These are phyloP conservation scores for Rhodofomes roseus DNA, from an alignment of 1,284 basidiomycete genomes.

Conservation along the genomic window DNA sequence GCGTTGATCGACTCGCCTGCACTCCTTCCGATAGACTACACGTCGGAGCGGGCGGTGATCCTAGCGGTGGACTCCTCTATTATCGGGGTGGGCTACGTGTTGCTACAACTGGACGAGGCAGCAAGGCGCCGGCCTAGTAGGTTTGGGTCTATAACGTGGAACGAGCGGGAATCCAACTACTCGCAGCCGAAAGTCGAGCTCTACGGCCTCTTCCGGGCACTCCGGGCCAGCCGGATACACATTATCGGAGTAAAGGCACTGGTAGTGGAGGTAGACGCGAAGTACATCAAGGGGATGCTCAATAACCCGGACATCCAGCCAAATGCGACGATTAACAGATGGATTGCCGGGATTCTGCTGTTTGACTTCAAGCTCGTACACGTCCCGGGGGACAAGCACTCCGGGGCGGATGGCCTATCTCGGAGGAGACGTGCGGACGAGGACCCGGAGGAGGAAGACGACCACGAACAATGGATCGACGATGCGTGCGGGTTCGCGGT, in stretches of 20 bases:
- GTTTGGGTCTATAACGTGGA: constrained; percentile 32
- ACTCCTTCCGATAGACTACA: constrained; percentile 46
- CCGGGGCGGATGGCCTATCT: constrained; percentile 13
- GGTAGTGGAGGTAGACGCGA: constrained; percentile 32
- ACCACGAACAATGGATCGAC: neutral
- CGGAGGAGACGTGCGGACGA: neutral
- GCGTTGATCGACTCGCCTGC: constrained; percentile 16
- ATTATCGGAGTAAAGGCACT: constrained; percentile 34
- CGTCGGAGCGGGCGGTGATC: constrained; percentile 31
- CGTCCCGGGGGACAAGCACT: constrained; percentile 17
- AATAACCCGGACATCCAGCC: constrained; percentile 29
- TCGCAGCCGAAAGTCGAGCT: constrained; percentile 37
- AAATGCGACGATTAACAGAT: constrained; percentile 33
- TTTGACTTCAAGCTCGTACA: constrained; percentile 33
- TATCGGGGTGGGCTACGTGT: constrained; percentile 29
- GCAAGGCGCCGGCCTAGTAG: neutral
- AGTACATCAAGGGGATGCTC: constrained; percentile 20
- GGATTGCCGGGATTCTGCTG: constrained; percentile 33
- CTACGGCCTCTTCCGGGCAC: constrained; percentile 29
- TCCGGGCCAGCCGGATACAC: constrained; percentile 25
- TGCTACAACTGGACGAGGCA: constrained; percentile 24
- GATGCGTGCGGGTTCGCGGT: neutral
- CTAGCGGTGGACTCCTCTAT: constrained; percentile 31
- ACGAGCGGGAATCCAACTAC: constrained; percentile 31
- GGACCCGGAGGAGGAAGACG: neutral